Evolutionary conservation across 495 filamentous ascomycete genomes (phyloP), one percentile per base, ranked within the genome.

Genomic region (Rostrohypoxylon terebratum): DNA sequence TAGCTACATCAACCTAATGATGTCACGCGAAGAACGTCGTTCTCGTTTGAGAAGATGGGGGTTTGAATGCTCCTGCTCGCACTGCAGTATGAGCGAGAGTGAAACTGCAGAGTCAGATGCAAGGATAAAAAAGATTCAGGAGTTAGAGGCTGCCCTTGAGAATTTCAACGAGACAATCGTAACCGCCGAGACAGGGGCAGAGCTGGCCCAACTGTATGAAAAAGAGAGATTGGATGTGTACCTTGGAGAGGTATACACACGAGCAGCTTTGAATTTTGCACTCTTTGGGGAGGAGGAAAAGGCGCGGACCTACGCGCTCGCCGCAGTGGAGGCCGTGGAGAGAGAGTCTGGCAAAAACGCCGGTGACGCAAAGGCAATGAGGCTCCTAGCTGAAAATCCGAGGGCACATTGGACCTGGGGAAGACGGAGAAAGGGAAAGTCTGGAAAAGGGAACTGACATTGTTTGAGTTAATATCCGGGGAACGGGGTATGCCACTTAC

Each of bases 201-300:
- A 78, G 55, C 55, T 82, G 40, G 77, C 77, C 6, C 60, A 60
- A 16, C 62, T 84, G 25, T 82, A 82, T 58, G 66, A 75, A 16
- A 60, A 71, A 20, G 83, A 85, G 47, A 42, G 74, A 18, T 65
- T 85, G 8, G 60, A 80, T n/a, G 71, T 74, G 7, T 79, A 81
- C 34, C 66, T 83, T 11, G 80, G 77, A 4, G 76, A 74, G 8
- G 78, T 76, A 3, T 81, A 83, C 59, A 81, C 80, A 3, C 66
- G 79, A 6, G 83, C 82, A 4, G 83, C 83, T 45, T 69, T 85
- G 13, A 78, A 83, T 47, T 80, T 75, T 44, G 76, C 79, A n/a
- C 77, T 83, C 36, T 81, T 82, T 63, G 83, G 79, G 20, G 61
- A 79, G 47, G 79, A 81, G 59, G 72, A 71, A n/a, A 73, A 75